These are phyloP conservation scores for Agastache rugosa DNA, from an alignment of 257 asterid species.

Conservation along the genomic window DNA sequence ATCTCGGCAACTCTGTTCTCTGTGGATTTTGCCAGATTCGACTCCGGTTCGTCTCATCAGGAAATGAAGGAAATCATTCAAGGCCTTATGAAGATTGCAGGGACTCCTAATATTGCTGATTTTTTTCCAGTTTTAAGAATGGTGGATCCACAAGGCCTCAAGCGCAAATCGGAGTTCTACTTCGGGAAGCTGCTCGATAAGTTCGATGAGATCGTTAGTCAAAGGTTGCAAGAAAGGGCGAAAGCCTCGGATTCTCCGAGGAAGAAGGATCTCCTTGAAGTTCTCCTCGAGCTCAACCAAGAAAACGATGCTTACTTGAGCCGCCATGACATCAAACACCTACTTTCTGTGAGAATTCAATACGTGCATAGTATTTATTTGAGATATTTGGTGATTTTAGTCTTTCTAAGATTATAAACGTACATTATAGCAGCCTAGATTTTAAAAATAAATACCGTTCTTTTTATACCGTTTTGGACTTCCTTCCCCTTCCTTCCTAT, in stretches of 20 bases:
- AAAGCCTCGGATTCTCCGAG: background rate
- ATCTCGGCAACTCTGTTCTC: conserved; percentile 36
- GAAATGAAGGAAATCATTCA: conserved; percentile 32
- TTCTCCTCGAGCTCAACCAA: conserved; percentile 32
- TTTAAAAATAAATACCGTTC: too few species aligned
- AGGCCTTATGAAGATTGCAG: background rate
- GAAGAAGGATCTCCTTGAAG: conserved; percentile 37
- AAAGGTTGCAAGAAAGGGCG: conserved; percentile 3
- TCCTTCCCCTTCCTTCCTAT: too few species aligned
- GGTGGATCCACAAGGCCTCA: conserved; percentile 37
- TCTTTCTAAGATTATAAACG: too few species aligned
- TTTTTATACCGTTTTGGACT: too few species aligned
- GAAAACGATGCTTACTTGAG: conserved; percentile 10
- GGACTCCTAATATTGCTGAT: conserved; percentile 25
- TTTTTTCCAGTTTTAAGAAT: conserved; percentile 19
- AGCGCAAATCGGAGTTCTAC: background rate
- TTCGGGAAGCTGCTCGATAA: background rate
- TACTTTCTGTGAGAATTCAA: conserved; percentile 17
- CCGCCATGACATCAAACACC: conserved; percentile 17
- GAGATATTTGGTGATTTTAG: too few species aligned
- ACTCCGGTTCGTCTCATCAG: conserved; percentile 16
- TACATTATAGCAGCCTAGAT: too few species aligned
- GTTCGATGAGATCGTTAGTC: background rate
- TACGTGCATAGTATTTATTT: too few species aligned
- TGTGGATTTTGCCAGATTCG: conserved; percentile 25